Evolutionary conservation across 192 early-diverging fungal species (phyloP).

Genomic region (Coemansia sp.): DNA sequence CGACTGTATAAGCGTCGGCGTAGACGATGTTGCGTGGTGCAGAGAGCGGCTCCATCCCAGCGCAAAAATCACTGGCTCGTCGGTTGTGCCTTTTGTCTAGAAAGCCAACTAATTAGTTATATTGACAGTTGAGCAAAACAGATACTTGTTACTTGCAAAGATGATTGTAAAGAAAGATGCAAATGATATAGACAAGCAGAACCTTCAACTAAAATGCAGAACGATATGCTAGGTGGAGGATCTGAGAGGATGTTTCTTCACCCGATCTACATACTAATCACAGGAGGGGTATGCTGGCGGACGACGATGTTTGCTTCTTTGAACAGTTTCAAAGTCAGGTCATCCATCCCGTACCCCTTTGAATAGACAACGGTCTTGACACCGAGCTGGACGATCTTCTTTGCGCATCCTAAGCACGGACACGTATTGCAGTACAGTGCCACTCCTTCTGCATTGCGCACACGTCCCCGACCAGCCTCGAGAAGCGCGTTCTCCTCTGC

Average conservation of each 20-base stretch:
- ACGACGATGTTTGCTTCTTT: constrained; percentile 78
- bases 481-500: constrained; percentile 98
- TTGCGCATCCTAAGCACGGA: constrained; percentile 87
- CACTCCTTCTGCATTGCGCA: constrained; percentile 58
- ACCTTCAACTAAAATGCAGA: too few relatives aligned
- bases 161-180: too few relatives aligned
- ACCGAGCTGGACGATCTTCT: constrained; percentile 95
- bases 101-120: not conserved
- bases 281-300: constrained; percentile 71
- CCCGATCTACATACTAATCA: constrained; percentile 56
- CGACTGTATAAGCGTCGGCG: constrained; percentile 7
- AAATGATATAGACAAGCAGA: too few relatives aligned
- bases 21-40: constrained; percentile 31
- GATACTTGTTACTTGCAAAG: too few relatives aligned
- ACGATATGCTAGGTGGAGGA: too few relatives aligned
- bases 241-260: not conserved
- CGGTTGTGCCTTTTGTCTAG: not conserved
- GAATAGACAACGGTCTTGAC: constrained; percentile 91
- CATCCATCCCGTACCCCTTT: constrained; percentile 93
- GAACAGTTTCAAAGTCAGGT: constrained; percentile 77
- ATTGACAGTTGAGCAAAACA: not conserved
- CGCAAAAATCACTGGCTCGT: constrained; percentile 6
- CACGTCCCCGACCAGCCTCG: constrained; percentile 92
- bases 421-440: constrained; percentile 96
- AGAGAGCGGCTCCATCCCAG: constrained; percentile 20